Base-by-base conservation (phyloP, 768 basidiomycete species). In the Amanita muscaria region DNA sequence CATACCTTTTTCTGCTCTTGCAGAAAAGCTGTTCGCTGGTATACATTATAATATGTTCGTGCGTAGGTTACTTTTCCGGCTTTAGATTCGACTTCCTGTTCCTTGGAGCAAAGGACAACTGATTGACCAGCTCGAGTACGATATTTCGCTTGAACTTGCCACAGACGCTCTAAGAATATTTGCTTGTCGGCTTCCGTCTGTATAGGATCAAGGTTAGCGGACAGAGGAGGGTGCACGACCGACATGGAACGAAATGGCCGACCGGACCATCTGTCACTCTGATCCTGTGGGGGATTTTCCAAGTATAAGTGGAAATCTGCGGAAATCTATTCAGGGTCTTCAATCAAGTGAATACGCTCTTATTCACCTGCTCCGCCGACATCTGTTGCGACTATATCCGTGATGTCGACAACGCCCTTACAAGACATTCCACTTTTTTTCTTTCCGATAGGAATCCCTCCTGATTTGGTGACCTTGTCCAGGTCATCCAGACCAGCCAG, bases 1-100 rank as follows among this genome's bases (percentile, higher is more conserved):
- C 62, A 39, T 40, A 89, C 91, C 77, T 93, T 93, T 63, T 79
- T 84, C 3, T 65, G 64, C 55, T 90, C 85, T 54, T 79, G 77
- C 8, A 91, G 64, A 58, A 87, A 91, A 3, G 81, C 80, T 9
- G 77, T 83, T 32, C 87, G 70, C 53, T 88, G 80, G 59, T 92
- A 94, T 14, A 94, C 75, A 55, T 93, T 92, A 65, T 80, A 93
- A 60, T 83, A 94, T n/a, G 88, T 81, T 47, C 80, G 74, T 12
- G 88, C 89, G 40, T 74, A 56, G 8, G 82, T 86, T 22, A 69
- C 63, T 49, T 70, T 74, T 9, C 81, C 80, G 35, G 67, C 67
- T 46, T 74, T 72, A 15, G 68, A 74, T 57, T 90, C 84, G 2
- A 93, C 83, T 58, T 89, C 85, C 49, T 73, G 69, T 46, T 88